Percentiles rank a stretch among this genome's conserved stretches.
Conservation (phyloP, 1,284 basidiomycete species). For the Moesziomyces aphidis region DNA sequence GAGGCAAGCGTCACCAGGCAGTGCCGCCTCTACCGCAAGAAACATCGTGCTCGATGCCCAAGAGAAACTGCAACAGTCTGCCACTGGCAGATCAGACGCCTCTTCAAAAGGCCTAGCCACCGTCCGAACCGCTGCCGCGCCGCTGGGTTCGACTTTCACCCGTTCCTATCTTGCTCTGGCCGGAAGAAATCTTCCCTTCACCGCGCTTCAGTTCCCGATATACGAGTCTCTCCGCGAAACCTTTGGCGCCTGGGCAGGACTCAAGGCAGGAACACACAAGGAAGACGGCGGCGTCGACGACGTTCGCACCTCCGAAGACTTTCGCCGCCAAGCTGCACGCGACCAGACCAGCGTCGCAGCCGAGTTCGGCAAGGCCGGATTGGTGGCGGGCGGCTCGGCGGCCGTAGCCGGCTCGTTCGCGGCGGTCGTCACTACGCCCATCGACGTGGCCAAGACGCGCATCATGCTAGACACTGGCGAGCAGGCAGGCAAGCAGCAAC, state of each 20-base stretch:
- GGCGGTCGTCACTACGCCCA: slow-evolving; percentile 52
- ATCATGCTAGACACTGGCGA: slow-evolving; percentile 48
- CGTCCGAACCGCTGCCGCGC: slow-evolving; percentile 14
- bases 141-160: slow-evolving; percentile 25
- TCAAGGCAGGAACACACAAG: slow-evolving; percentile 45
- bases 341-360: slow-evolving; percentile 23
- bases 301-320: slow-evolving; percentile 34
- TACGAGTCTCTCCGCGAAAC: slow-evolving; percentile 52
- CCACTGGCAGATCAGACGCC: too few species aligned
- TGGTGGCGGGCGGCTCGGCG: slow-evolving; percentile 51
- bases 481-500: slow-evolving; percentile 3
- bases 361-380: slow-evolving; percentile 46
- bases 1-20: slow-evolving; percentile 32
- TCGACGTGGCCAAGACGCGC: slow-evolving; percentile 60
- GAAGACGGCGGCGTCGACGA: slow-evolving; percentile 44
- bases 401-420: slow-evolving; percentile 49
- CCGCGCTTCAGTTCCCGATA: slow-evolving; percentile 61
- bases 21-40: slow-evolving; percentile 38
- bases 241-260: slow-evolving; percentile 37
- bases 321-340: slow-evolving; percentile 15
- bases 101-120: neutral
- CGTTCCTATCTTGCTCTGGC: slow-evolving; percentile 57
- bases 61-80: slow-evolving; percentile 11
- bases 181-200: slow-evolving; percentile 61
- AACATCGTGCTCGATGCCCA: slow-evolving; percentile 31